These are phyloP conservation scores for Lithospermum erythrorhizon DNA, from an alignment of 257 asterid genomes.

Conservation along the genomic window DNA sequence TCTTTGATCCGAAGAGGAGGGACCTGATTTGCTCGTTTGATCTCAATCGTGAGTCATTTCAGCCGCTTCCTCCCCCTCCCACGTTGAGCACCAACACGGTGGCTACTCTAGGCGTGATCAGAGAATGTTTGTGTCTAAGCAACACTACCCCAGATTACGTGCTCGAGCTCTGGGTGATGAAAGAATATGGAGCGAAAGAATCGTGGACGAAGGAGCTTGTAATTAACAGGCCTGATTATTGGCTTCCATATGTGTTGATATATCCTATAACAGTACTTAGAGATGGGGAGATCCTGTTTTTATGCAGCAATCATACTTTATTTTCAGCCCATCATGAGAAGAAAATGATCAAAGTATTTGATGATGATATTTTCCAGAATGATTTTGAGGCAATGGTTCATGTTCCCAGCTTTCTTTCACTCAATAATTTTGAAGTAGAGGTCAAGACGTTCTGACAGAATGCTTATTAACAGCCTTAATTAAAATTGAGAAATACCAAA, in stretches of 20 bases:
- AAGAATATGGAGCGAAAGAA: constrained; percentile 27
- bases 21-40: constrained; percentile 43
- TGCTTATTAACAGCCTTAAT: neutral
- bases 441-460: constrained; percentile 8
- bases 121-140: constrained; percentile 26
- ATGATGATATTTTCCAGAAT: neutral
- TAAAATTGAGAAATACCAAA: too few relatives aligned
- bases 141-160: constrained; percentile 20
- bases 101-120: constrained; percentile 26
- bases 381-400: constrained; percentile 33
- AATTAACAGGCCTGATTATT: constrained; percentile 19
- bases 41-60: constrained; percentile 34
- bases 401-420: constrained; percentile 29
- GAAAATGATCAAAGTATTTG: neutral
- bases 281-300: constrained; percentile 33
- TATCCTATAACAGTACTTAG: constrained; percentile 19
- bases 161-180: constrained; percentile 45
- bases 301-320: constrained; percentile 21
- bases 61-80: constrained; percentile 27
- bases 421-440: constrained; percentile 15
- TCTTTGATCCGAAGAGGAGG: constrained; percentile 17
- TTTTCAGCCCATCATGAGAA: constrained; percentile 4
- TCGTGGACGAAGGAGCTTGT: constrained; percentile 35
- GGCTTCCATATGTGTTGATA: constrained; percentile 23
- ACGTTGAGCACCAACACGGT: constrained; percentile 1